Evolutionary conservation across 1,139 yeast genomes (phyloP).

Genomic region (Blastobotrys apis): DNA sequence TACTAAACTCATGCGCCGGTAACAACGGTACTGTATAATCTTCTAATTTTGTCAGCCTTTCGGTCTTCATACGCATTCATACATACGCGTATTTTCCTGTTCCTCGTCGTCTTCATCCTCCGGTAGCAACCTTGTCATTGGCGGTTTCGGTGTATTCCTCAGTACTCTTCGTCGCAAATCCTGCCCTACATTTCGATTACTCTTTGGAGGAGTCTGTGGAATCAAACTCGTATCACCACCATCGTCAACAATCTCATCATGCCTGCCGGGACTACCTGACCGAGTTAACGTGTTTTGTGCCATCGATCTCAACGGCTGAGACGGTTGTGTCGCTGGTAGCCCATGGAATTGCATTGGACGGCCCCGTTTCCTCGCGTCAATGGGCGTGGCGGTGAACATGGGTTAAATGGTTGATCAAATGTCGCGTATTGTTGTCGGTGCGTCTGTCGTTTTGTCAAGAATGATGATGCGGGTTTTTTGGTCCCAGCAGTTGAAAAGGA

Average conservation of each 20-base stretch:
- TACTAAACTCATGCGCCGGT: constrained; percentile 12
- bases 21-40: constrained; percentile 14
- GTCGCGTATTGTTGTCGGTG: too few species aligned
- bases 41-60: background rate
- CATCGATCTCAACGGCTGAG: constrained; percentile 15
- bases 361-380: constrained; percentile 15
- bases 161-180: background rate
- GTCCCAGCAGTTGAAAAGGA: too few species aligned
- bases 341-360: constrained; percentile 12
- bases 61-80: background rate
- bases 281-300: background rate
- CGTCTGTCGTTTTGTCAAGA: too few species aligned
- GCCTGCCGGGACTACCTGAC: background rate
- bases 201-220: constrained; percentile 1
- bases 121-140: constrained; percentile 1
- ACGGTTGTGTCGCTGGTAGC: constrained; percentile 16
- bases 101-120: constrained; percentile 2
- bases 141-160: constrained; percentile 5
- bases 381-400: constrained; percentile 18
- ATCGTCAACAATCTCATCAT: constrained; percentile 8
- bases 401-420: too few species aligned
- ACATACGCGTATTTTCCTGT: constrained; percentile 6
- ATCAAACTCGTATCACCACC: constrained; percentile 11
- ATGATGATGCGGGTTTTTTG: too few species aligned
- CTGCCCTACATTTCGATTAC: background rate